These are phyloP conservation scores for Daldinia sp. DNA, from an alignment of 2,329 filamentous ascomycete genomes.

Conservation along the genomic window DNA sequence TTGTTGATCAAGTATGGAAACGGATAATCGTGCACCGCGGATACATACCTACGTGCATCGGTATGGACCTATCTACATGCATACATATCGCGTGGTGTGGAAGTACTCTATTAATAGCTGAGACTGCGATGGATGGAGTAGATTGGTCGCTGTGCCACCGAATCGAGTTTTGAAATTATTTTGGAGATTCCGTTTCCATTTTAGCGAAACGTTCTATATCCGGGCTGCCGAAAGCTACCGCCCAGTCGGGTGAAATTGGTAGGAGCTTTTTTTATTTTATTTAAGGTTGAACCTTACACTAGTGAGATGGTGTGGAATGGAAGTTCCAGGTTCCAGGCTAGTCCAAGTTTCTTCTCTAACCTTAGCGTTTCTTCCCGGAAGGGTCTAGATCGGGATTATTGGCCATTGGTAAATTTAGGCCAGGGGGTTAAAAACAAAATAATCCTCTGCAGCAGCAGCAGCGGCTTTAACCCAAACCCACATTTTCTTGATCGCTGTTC, in stretches of 20 bases:
- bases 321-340: not conserved
- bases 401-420: too few relatives aligned
- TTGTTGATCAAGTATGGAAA: not conserved
- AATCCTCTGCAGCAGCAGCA: too few relatives aligned
- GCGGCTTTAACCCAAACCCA: conserved; percentile 2
- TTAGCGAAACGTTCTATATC: conserved; percentile 6
- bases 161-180: conserved; percentile 17
- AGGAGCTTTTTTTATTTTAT: conserved; percentile 2
- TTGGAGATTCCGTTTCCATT: conserved; percentile 3
- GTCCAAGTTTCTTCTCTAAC: too few relatives aligned
- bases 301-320: not conserved
- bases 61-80: not conserved
- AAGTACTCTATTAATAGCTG: conserved; percentile 11
- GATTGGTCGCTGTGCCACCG: conserved; percentile 1
- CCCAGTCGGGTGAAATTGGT: conserved; percentile 18
- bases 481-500: conserved; percentile 8
- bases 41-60: too few relatives aligned
- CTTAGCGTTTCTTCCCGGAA: not conserved
- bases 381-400: not conserved
- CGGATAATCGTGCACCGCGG: not conserved
- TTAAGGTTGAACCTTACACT: conserved; percentile 19
- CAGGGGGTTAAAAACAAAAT: too few relatives aligned
- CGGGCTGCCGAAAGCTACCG: conserved; percentile 20
- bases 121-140: not conserved
- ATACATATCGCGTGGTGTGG: not conserved